Base-by-base conservation (phyloP, 2,329 filamentous ascomycete genomes). In the Chrysoporthe puriensis region DNA sequence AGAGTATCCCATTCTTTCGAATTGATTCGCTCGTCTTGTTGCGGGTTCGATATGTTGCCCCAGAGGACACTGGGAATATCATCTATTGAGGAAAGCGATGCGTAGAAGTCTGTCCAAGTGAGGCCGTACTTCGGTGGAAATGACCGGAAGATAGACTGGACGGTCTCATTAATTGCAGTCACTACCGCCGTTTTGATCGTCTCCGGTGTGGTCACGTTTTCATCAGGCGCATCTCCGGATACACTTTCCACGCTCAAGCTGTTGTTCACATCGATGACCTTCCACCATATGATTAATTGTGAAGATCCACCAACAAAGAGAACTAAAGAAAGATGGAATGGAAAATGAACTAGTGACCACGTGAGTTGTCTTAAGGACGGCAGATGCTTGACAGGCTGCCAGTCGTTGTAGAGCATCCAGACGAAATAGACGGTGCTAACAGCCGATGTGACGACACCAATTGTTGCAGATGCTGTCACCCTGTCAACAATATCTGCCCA, bases 371-470 rank as follows among this genome's bases (percentile, higher is more conserved):
- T 83, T 56, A 87, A 79, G 76, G 81, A 66, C 76, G 85, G 75
- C 80, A 83, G 85, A 50, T 88, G 83, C 66, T 87, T 83, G 62
- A 86, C 87, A 74, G 89, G 88, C 75, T 89, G 86, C 85, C 87
- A 90, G 71, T 90, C 81, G 65, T 90, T 84, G 69, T 83, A 83
- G 52, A 82, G 72, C 64, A 83, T 77, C 71, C 83, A 83, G 60
- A 83, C 74, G 48, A 80, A 77, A 71, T 83, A 83, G 21, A 82
- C 77, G 16, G 79, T 78, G 1, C 78, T 75, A 0, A 76, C 73
- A 16, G 62, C 77, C 1, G 80, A 75, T 0, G 77, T 77, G 11
- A 83, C 75, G 32, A 81, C 76, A 4, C 80, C 81, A 21, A 83
- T 80, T 2, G 79, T 80, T 5, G 72, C 70, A 0, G 76, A 54